These are phyloP conservation scores for Glebionis coronaria DNA, from an alignment of 129 eudicot species.

Conservation along the genomic window DNA sequence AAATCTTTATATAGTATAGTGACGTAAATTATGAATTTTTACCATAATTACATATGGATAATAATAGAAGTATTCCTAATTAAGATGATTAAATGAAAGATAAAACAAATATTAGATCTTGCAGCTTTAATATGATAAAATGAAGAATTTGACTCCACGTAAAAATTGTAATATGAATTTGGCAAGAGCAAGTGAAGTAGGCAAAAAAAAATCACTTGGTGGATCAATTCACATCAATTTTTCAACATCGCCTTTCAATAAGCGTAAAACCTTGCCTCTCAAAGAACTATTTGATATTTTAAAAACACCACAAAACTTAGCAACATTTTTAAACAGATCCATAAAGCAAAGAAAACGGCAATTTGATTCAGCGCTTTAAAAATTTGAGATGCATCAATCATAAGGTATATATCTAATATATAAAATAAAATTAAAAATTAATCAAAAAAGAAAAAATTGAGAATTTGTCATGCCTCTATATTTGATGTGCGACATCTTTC, in stretches of 20 bases:
- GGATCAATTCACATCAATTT: constrained; percentile 83
- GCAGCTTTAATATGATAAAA: too few species aligned
- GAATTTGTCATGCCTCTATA: constrained; percentile 66
- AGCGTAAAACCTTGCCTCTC: constrained; percentile 99
- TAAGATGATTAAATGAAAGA: too few species aligned
- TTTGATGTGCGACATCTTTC: constrained; percentile 98
- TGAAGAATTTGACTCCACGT: too few species aligned
- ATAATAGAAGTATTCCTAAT: too few species aligned
- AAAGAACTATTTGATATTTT: constrained; percentile 91
- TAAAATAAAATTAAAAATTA: background rate
- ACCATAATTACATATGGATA: too few species aligned
- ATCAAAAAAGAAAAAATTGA: too few species aligned
- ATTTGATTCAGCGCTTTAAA: background rate
- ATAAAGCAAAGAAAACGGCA: background rate
- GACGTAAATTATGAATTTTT: too few species aligned
- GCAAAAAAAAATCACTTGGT: constrained; percentile 74
- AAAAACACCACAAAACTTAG: constrained; percentile 20
- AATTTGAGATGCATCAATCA: background rate
- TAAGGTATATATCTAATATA: constrained; percentile 12
- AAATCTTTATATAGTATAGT: too few species aligned
- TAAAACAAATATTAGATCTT: too few species aligned
- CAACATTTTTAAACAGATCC: constrained; percentile 1
- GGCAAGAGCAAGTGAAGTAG: constrained; percentile 58
- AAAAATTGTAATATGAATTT: too few species aligned
- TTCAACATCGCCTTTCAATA: constrained; percentile 91